Evolutionary conservation across 2,329 filamentous ascomycete species (phyloP).

Genomic region (Ceratocystis destructans): DNA sequence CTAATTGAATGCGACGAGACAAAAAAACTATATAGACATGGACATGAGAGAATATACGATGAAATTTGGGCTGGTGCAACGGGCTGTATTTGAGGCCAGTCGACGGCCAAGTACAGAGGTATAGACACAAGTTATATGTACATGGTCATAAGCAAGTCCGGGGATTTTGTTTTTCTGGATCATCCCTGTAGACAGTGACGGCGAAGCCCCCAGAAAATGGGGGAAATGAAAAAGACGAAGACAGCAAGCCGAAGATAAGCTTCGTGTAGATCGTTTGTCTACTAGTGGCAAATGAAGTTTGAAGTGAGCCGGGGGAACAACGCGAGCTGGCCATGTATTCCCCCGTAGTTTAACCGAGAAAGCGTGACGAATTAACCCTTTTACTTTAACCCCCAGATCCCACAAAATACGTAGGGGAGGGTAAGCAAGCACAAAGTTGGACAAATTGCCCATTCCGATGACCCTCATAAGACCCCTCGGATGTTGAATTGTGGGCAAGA

Average conservation of each 20-base stretch:
- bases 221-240: background rate
- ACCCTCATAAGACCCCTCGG: background rate
- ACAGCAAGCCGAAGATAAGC: background rate
- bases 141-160: background rate
- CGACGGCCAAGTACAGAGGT: background rate
- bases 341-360: background rate
- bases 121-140: too few relatives aligned
- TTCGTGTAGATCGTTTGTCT: background rate
- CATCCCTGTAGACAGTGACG: background rate
- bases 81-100: background rate
- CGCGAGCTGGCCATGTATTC: background rate
- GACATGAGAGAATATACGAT: background rate
- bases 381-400: too few relatives aligned
- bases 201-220: background rate
- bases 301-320: background rate
- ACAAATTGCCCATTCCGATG: background rate
- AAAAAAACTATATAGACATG: too few relatives aligned
- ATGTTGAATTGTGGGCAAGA: background rate
- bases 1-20: too few relatives aligned
- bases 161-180: background rate
- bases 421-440: background rate
- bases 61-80: background rate
- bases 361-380: too few relatives aligned
- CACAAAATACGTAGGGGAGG: too few relatives aligned
- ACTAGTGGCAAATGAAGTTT: background rate